phyloP scores from a whole-genome alignment of 352 stramenopile genomes.

The Thalassiosira mediterranea region DNA sequence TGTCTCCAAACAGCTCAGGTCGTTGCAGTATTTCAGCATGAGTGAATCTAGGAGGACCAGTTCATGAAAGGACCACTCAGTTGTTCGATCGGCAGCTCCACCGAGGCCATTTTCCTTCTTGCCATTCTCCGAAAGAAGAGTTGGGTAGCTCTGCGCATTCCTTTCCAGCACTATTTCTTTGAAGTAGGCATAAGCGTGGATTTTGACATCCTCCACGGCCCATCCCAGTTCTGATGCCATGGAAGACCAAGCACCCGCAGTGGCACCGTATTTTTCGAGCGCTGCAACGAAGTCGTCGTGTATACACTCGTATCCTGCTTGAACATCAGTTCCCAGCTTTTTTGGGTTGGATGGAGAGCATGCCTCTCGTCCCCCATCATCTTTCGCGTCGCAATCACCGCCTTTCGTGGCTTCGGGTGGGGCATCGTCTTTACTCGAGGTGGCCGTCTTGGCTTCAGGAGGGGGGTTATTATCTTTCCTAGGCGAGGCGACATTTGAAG shows the following conservation, averaged over 20 bases:
- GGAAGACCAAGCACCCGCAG: constrained; percentile 23
- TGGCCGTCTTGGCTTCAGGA: too few relatives aligned
- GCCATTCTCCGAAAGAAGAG: background rate
- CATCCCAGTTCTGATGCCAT: constrained; percentile 36
- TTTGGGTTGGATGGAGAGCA: too few relatives aligned
- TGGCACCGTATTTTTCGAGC: constrained; percentile 36
- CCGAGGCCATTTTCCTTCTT: background rate
- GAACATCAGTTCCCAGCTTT: too few relatives aligned
- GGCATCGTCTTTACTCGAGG: too few relatives aligned
- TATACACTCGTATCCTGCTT: too few relatives aligned
- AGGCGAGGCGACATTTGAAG: too few relatives aligned
- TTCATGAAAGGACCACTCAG: constrained; percentile 29
- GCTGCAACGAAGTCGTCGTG: constrained; percentile 31
- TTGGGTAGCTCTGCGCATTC: background rate
- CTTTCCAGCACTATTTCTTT: constrained; percentile 17
- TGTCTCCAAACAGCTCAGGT: constrained; percentile 12
- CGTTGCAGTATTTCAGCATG: constrained; percentile 37
- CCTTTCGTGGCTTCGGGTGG: too few relatives aligned
- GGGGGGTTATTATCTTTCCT: too few relatives aligned
- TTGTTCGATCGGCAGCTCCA: too few relatives aligned
- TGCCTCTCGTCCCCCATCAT: too few relatives aligned
- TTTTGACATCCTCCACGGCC: constrained; percentile 29
- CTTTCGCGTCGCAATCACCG: too few relatives aligned
- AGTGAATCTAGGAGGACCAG: constrained; percentile 34
- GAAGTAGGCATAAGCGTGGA: constrained; percentile 46